Conservation (phyloP, 345 rosid species). For the Pistacia vera region DNA sequence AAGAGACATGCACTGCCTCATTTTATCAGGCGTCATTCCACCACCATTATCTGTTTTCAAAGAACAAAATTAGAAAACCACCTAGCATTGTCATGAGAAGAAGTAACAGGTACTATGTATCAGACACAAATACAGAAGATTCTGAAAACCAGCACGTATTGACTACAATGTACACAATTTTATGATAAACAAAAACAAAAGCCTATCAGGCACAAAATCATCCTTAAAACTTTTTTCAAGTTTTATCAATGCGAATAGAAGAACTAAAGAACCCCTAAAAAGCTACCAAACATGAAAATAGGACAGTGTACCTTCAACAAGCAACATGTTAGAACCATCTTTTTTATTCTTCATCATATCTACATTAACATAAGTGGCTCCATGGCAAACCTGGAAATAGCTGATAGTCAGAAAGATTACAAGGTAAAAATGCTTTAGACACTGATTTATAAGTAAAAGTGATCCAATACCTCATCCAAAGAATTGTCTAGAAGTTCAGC, state of each 20-base stretch:
- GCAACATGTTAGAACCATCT: slow-evolving; percentile 42
- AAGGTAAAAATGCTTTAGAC: neutral
- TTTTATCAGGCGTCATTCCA: slow-evolving; percentile 69
- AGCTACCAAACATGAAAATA: neutral
- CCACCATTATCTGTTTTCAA: slow-evolving; percentile 71
- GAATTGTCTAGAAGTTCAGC: slow-evolving; percentile 90
- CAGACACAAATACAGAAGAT: no score
- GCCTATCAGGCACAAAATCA: neutral
- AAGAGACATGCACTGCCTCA: slow-evolving; percentile 80
- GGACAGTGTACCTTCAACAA: slow-evolving; percentile 47
- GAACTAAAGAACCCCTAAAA: no score
- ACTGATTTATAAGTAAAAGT: slow-evolving; percentile 3
- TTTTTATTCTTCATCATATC: slow-evolving; percentile 45
- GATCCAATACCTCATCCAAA: slow-evolving; percentile 67
- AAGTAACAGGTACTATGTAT: no score
- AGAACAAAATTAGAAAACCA: neutral
- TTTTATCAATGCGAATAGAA: no score
- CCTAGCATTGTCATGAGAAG: neutral
- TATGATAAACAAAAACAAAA: neutral
- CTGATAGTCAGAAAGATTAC: neutral
- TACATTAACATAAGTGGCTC: slow-evolving; percentile 58
- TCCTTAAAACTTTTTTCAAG: neutral
- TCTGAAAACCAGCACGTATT: neutral
- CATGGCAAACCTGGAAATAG: slow-evolving; percentile 40
- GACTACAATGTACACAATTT: neutral